Evolutionary conservation across 2,329 filamentous ascomycete species (phyloP).

Genomic region (Xylariaceae sp.): DNA sequence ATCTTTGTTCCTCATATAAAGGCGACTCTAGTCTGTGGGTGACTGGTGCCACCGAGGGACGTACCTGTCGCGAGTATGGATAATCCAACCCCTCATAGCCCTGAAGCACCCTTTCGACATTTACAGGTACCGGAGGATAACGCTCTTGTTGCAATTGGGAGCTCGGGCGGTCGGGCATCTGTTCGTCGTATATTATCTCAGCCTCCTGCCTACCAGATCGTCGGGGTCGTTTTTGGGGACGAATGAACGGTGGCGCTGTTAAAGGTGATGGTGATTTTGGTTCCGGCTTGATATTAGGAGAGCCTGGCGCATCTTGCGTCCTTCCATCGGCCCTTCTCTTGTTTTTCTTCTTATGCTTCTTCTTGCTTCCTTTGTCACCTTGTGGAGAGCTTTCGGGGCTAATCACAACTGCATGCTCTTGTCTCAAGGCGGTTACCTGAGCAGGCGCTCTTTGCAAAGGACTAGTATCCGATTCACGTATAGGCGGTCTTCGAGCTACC

Average conservation of each 20-base stretch:
- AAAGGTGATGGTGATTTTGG: constrained; percentile 69
- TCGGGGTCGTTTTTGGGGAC: constrained; percentile 64
- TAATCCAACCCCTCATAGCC: constrained; percentile 46
- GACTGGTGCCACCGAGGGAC: constrained; percentile 40
- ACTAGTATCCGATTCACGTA: constrained; percentile 41
- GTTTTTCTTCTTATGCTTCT: constrained; percentile 61
- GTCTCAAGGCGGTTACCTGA: constrained; percentile 64
- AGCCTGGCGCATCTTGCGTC: constrained; percentile 54
- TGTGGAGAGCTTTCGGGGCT: constrained; percentile 68
- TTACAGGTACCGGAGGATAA: constrained; percentile 29
- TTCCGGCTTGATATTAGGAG: constrained; percentile 68
- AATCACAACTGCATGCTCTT: constrained; percentile 54
- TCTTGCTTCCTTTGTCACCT: constrained; percentile 55
- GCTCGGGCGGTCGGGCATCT: constrained; percentile 51
- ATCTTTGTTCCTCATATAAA: constrained; percentile 42
- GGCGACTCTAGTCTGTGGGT: constrained; percentile 37
- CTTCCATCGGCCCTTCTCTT: constrained; percentile 59
- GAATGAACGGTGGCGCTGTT: constrained; percentile 56
- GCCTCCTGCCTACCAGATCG: constrained; percentile 52
- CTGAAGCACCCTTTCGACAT: constrained; percentile 34
- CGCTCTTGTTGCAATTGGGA: constrained; percentile 46
- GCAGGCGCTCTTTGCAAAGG: constrained; percentile 53
- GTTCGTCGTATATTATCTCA: constrained; percentile 53
- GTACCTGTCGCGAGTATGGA: constrained; percentile 38
- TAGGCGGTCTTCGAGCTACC: constrained; percentile 48